Evolutionary conservation across 805 yeast species (phyloP).

Genomic region (Candida broadrunensis): DNA sequence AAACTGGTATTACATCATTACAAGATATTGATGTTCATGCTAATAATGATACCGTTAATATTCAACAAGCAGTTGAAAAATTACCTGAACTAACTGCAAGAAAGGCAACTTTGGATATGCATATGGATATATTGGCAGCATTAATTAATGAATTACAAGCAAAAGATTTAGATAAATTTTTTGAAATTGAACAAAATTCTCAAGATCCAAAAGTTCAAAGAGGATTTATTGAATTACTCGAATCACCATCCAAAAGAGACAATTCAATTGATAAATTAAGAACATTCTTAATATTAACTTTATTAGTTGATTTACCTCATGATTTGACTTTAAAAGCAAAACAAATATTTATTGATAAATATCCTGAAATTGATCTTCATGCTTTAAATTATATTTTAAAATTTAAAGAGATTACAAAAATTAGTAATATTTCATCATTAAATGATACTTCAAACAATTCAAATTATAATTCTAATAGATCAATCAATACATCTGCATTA

Average conservation of each 20-base stretch:
- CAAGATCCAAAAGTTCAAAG: conserved; percentile 56
- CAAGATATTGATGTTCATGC: conserved; percentile 65
- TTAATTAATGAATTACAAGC: conserved; percentile 79
- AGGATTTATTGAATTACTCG: conserved; percentile 59
- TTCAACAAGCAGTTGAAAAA: conserved; percentile 84
- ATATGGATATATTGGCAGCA: conserved; percentile 90
- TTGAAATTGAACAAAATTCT: conserved; percentile 88
- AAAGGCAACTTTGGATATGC: conserved; percentile 88
- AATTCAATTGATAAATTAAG: conserved; percentile 79
- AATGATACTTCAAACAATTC: conserved; percentile 10
- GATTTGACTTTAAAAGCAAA: conserved; percentile 54
- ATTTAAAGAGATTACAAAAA: conserved; percentile 57
- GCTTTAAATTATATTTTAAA: conserved; percentile 74
- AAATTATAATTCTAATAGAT: conserved; percentile 23
- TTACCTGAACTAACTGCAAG: conserved; percentile 90
- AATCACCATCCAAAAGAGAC: conserved; percentile 51
- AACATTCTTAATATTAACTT: conserved; percentile 76
- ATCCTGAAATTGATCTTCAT: conserved; percentile 52
- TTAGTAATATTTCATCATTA: conserved; percentile 16
- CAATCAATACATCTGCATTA: conserved; percentile 50
- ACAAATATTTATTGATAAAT: conserved; percentile 48
- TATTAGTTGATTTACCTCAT: conserved; percentile 42
- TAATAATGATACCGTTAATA: conserved; percentile 58
- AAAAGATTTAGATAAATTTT: conserved; percentile 84
- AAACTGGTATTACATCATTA: conserved; percentile 68